Percentiles rank a stretch among this genome's conserved stretches.
Conservation (phyloP, 371 early-diverging fungal genomes). For the Mycotypha africana region DNA sequence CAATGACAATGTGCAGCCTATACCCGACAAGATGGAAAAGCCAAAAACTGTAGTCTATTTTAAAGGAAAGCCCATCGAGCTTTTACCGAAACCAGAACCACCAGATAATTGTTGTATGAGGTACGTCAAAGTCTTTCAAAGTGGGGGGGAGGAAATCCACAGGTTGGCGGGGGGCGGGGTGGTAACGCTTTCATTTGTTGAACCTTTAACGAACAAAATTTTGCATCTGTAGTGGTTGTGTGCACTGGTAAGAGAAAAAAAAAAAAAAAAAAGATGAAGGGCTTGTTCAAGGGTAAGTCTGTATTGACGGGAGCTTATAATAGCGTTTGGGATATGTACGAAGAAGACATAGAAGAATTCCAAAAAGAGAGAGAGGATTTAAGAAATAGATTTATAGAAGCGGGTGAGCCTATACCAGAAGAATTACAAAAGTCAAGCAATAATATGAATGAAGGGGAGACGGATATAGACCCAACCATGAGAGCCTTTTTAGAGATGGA, state of each 20-base stretch:
- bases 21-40: too few relatives aligned
- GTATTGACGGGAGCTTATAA: too few relatives aligned
- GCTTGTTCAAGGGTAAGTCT: too few relatives aligned
- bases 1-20: neutral
- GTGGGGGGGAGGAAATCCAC: too few relatives aligned
- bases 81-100: slow-evolving; percentile 26
- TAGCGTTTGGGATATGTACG: slow-evolving; percentile 43
- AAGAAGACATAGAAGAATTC: slow-evolving; percentile 41
- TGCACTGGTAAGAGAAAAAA: slow-evolving; percentile 42
- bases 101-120: slow-evolving; percentile 48
- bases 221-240: slow-evolving; percentile 38
- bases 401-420: slow-evolving; percentile 21
- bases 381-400: slow-evolving; percentile 18
- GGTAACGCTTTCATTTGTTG: too few relatives aligned
- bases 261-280: too few relatives aligned
- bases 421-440: slow-evolving; percentile 10
- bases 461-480: slow-evolving; percentile 45
- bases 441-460: slow-evolving; percentile 20
- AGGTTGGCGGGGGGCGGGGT: too few relatives aligned
- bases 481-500: slow-evolving; percentile 43
- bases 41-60: slow-evolving; percentile 14
- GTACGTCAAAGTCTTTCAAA: slow-evolving; percentile 9
- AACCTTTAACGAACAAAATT: too few relatives aligned
- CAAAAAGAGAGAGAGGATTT: slow-evolving; percentile 16
- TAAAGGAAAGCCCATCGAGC: slow-evolving; percentile 16